Base-by-base conservation (phyloP, 495 filamentous ascomycete species). In the Penicillium parvum region DNA sequence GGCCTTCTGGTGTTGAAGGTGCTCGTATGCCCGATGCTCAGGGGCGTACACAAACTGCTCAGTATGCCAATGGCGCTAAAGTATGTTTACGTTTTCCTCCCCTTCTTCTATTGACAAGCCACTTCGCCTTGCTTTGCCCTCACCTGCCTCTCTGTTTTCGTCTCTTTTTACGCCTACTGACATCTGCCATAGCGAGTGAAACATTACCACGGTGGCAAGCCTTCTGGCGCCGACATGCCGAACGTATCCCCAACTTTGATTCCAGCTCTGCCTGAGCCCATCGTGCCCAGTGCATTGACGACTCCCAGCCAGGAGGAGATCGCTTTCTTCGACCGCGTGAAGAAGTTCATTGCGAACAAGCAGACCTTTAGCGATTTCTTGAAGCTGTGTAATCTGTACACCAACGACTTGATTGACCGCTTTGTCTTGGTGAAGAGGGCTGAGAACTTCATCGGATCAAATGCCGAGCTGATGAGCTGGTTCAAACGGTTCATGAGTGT, bases 291-390 rank as follows among this genome's bases (percentile, higher is more conserved):
- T 0, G 68, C 65, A 10, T 68, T 64, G 17, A 50, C 69, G 41
- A 71, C 68, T 4, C 79, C 80, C 1, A 76, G 81, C 15, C 75
- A 83, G 15, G 94, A 97, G 30, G 90, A 96, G 51, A 70, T 96
- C 20, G 81, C 83, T 1, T 96, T 96, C 64, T 99, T 99, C 46
- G 94, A 99, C 34, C 81, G 89, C 10, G 89, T 92, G 33, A 96
- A 95, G 76, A 99, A 99, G 63, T 90, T 83, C 63, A 86, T 99
- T 46, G 80, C 81, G 27, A 97, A 97, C 60, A 87, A 95, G 57
- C 84, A 85, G 40, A 85, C 82, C 9, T 92, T 88, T 71, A 89
- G 83, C 49, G 94, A 99, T 55, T 97, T 97, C 63, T 69, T 97
- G 45, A 97, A 97, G 65, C 77, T 96, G 3, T 88, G 90, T 66